Evolutionary conservation across 202 grass and related monocot species (phyloP).

Genomic region (Cymbopogon flexuosus): DNA sequence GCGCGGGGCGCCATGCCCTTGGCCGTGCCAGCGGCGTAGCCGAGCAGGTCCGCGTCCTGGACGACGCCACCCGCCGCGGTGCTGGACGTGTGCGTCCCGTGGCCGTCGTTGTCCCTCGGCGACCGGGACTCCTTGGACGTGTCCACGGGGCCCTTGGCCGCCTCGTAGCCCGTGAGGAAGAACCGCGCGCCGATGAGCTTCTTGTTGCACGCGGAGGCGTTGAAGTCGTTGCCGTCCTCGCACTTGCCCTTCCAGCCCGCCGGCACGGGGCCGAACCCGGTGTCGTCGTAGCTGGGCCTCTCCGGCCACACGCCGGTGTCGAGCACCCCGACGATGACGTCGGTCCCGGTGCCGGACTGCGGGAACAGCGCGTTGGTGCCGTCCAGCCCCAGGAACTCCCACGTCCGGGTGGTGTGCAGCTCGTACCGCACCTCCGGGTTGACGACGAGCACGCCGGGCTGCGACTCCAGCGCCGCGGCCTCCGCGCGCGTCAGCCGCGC

Average conservation of each 20-base stretch:
- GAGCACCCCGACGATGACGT: slow-evolving; percentile 76
- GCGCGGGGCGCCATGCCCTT: slow-evolving; percentile 76
- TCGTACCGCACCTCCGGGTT: slow-evolving; percentile 76
- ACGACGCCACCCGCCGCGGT: slow-evolving; percentile 71
- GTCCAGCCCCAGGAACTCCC: slow-evolving; percentile 71
- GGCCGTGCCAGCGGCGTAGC: slow-evolving; percentile 69
- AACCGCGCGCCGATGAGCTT: slow-evolving; percentile 83
- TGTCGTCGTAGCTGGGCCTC: slow-evolving; percentile 69
- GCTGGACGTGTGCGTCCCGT: slow-evolving; percentile 86
- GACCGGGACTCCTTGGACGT: slow-evolving; percentile 68
- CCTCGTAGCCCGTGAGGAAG: slow-evolving; percentile 80
- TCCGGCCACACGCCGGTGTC: slow-evolving; percentile 96
- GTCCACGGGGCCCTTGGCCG: slow-evolving; percentile 73
- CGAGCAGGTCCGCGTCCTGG: slow-evolving; percentile 51
- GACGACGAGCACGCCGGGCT: slow-evolving; percentile 60
- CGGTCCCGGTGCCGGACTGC: slow-evolving; percentile 42
- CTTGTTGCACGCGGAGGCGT: slow-evolving; percentile 61
- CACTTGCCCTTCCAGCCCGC: slow-evolving; percentile 74
- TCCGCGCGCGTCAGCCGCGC: slow-evolving; percentile 61
- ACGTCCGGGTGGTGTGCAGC: slow-evolving; percentile 86
- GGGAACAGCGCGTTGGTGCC: slow-evolving; percentile 36
- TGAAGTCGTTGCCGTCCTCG: slow-evolving; percentile 73
- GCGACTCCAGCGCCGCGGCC: slow-evolving; percentile 48
- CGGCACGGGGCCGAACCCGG: slow-evolving; percentile 60
- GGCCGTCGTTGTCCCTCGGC: slow-evolving; percentile 87